Base-by-base conservation (phyloP, 371 early-diverging fungal genomes). In the Umbelopsis sp. region DNA sequence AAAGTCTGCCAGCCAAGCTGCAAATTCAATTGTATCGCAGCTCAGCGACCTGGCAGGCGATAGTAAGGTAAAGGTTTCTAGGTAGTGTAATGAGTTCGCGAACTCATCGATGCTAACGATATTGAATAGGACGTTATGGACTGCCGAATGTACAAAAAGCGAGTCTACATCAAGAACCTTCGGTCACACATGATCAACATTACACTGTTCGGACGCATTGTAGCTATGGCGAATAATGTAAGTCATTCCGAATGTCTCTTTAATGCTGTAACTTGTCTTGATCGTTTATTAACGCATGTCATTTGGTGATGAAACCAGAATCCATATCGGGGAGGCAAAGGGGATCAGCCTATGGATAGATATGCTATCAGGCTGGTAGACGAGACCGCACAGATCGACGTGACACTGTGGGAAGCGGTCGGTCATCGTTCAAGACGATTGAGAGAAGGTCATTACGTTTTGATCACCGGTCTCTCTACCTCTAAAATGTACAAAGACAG, bases 381-480 rank as follows among this genome's bases (percentile, higher is more conserved):
- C 68, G 50, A 71, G 12, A 78, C 35, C 76, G 81, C 72, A 6
- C 70, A 68, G 22, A 76, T 75, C 35, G 79, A 82, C 51, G 70
- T 82, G 44, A 80, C 80, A 14, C 65, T 82, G 11, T 82, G 82
- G 81, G 81, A 79, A 41, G 66, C 74, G 32, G 69, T 73, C 11
- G 81, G 81, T 1, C 71, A 69, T 50, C 66, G 63, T 65, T 69
- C 74, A 44, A 68, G 74, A 38, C 57, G 66, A 44, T 46, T 80
- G n/a, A 74, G 72, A 50, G 63, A 71, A 10, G 80, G 80, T 0
- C 77, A 80, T 24, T 75, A 76, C 50, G 72, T 76, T 8, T 44
- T 82, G 10, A 52, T 82, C 35, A 73, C 78, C 20, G 70, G 73
- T 3, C 65, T 81, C 11, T 70, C 72, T 2, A 81, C 81, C 16